These are phyloP conservation scores for Salix dunnii DNA, from an alignment of 345 rosid species.

Conservation along the genomic window DNA sequence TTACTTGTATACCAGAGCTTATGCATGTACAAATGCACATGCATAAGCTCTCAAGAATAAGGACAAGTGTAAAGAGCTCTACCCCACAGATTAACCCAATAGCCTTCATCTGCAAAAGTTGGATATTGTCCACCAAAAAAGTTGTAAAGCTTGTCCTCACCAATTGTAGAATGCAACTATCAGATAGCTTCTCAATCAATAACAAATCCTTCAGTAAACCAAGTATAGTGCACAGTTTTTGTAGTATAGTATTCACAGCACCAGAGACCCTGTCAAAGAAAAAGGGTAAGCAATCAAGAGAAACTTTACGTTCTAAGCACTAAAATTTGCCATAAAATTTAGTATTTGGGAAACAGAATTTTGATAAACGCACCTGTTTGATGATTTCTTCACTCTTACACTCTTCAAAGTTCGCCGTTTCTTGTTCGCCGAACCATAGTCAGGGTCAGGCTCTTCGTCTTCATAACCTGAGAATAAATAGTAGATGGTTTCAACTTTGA, in stretches of 20 bases:
- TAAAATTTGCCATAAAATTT: slow-evolving; percentile 4
- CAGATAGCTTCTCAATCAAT: slow-evolving; percentile 83
- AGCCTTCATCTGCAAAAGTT: slow-evolving; percentile 93
- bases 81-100: slow-evolving; percentile 84
- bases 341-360: slow-evolving; percentile 16
- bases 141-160: slow-evolving; percentile 79
- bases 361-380: slow-evolving; percentile 61
- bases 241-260: slow-evolving; percentile 68
- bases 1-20: not conserved
- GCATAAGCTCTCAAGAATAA: slow-evolving; percentile 12
- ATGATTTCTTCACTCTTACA: slow-evolving; percentile 64
- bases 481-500: not conserved
- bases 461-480: slow-evolving; percentile 56
- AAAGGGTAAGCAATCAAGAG: slow-evolving; percentile 24
- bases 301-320: slow-evolving; percentile 4
- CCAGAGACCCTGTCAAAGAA: slow-evolving; percentile 72
- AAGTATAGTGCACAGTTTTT: slow-evolving; percentile 90
- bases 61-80: slow-evolving; percentile 25
- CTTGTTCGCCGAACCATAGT: slow-evolving; percentile 75
- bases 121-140: slow-evolving; percentile 94
- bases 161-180: slow-evolving; percentile 92
- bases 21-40: slow-evolving; percentile 3
- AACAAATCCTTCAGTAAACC: slow-evolving; percentile 88
- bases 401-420: slow-evolving; percentile 62
- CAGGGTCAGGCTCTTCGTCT: slow-evolving; percentile 75